Evolutionary conservation across 495 filamentous ascomycete genomes (phyloP).

Genomic region (Neurospora sp.): DNA sequence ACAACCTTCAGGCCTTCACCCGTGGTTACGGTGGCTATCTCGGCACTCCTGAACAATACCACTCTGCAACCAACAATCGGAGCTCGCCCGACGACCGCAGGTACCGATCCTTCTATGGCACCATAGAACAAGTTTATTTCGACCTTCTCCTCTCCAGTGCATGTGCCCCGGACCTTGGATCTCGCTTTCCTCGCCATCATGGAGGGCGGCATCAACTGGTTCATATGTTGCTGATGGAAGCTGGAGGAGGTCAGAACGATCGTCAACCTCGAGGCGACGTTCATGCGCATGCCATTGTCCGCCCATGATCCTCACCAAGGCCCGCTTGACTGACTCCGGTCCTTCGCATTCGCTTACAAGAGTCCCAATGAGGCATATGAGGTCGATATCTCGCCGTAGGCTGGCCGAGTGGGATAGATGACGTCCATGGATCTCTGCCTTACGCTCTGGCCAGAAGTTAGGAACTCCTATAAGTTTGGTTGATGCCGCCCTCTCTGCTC

Average conservation of each 20-base stretch:
- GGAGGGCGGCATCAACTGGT: neutral
- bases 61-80: neutral
- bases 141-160: neutral
- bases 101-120: neutral
- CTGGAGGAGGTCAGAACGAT: neutral
- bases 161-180: neutral
- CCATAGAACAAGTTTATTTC: neutral
- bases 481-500: neutral
- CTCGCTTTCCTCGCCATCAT: neutral
- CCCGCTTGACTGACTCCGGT: too few relatives aligned
- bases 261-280: neutral
- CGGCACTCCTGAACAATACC: neutral
- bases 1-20: neutral
- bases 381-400: neutral
- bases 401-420: neutral
- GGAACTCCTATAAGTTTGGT: neutral
- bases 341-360: neutral
- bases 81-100: neutral
- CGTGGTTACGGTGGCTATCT: neutral
- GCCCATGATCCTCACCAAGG: too few relatives aligned
- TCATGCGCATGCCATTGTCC: neutral
- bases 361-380: neutral
- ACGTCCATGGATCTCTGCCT: too few relatives aligned
- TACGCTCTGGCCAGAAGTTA: neutral
- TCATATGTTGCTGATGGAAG: neutral